Evolutionary conservation across 768 basidiomycete species (phyloP).

Genomic region (Gymnopilus dilepis): DNA sequence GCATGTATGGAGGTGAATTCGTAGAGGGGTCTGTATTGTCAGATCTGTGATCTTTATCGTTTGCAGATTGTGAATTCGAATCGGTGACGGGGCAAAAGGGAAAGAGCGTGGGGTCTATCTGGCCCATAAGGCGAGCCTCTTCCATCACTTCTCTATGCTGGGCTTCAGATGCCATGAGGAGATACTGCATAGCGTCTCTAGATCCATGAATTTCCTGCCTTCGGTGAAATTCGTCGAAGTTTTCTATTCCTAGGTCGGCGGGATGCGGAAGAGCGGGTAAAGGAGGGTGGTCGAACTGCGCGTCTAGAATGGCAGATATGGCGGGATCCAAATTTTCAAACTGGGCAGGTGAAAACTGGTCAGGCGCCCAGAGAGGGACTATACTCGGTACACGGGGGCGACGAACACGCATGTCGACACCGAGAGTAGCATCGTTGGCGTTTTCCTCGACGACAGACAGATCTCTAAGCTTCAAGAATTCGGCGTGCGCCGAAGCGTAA

Average conservation of each 20-base stretch:
- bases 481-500: conserved; percentile 41
- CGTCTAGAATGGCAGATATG: conserved; percentile 18
- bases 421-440: conserved; percentile 13
- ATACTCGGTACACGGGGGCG: conserved; percentile 47
- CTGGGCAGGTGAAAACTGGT: conserved; percentile 25
- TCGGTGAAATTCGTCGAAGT: conserved; percentile 5
- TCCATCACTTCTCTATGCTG: conserved; percentile 15
- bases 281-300: not conserved
- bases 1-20: not conserved
- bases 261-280: conserved; percentile 12
- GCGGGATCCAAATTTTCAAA: conserved; percentile 17
- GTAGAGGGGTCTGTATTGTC: not conserved
- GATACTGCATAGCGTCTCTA: conserved; percentile 21
- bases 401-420: conserved; percentile 8
- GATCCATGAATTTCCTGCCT: not conserved
- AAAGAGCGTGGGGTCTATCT: conserved; percentile 37
- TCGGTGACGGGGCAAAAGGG: conserved; percentile 14
- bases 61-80: not conserved
- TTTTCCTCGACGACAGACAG: conserved; percentile 21
- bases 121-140: conserved; percentile 12
- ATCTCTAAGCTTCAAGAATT: conserved; percentile 39
- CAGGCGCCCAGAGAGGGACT: conserved; percentile 39
- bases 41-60: not conserved
- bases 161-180: conserved; percentile 21
- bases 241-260: not conserved